phyloP scores from a whole-genome alignment of 2,329 filamentous ascomycete genomes.

The Thelonectria blattea region DNA sequence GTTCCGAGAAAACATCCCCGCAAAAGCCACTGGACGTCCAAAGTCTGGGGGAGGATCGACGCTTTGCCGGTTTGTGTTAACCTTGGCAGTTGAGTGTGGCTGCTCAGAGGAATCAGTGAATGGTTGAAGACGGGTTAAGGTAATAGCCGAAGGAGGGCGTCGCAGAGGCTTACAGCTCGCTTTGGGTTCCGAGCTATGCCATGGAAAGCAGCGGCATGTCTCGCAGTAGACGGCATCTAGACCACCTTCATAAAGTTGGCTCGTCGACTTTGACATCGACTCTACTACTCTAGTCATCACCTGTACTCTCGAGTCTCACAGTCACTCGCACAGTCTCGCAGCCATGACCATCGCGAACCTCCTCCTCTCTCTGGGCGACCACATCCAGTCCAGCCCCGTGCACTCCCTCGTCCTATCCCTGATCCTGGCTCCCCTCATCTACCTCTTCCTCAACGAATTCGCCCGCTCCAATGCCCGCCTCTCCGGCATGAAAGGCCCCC shows the following conservation, averaged over 20 bases:
- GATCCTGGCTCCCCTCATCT: constrained; percentile 47
- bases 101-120: neutral
- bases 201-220: constrained; percentile 1
- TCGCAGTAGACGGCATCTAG: neutral
- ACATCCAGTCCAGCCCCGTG: constrained; percentile 31
- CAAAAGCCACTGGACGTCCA: constrained; percentile 12
- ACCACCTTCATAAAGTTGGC: neutral
- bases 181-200: constrained; percentile 10
- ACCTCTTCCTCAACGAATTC: constrained; percentile 57
- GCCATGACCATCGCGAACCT: constrained; percentile 38
- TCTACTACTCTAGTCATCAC: neutral
- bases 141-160: constrained; percentile 5
- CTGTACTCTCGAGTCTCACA: too few species aligned
- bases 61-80: neutral
- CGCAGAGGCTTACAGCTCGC: neutral
- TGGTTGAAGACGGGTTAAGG: neutral
- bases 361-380: constrained; percentile 27
- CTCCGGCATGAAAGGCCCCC: constrained; percentile 53
- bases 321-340: neutral
- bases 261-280: neutral
- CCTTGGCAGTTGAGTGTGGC: neutral
- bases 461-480: constrained; percentile 52
- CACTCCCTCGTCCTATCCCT: constrained; percentile 32
- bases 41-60: constrained; percentile 4
- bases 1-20: constrained; percentile 15